Conservation (phyloP, 805 yeast genomes). For the Sungouiella thailandica region DNA sequence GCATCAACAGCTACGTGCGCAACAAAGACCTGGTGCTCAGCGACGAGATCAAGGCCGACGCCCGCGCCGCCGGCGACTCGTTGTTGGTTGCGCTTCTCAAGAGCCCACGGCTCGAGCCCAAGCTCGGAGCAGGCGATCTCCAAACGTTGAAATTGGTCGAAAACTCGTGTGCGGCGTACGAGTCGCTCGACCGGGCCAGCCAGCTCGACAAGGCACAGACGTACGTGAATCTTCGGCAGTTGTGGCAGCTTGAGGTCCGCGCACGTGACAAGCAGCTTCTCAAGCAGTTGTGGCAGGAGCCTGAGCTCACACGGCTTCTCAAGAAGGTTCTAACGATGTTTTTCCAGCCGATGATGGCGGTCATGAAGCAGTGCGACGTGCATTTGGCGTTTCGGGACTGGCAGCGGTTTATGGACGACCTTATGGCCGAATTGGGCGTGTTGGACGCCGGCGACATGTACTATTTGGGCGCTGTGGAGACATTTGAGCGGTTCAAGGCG, state of each 20-base stretch:
- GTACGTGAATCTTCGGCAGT: conserved; percentile 53
- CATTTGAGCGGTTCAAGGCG: conserved; percentile 61
- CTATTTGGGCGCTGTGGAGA: conserved; percentile 45
- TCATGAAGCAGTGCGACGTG: conserved; percentile 63
- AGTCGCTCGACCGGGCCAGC: conserved; percentile 10
- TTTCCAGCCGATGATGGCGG: conserved; percentile 66
- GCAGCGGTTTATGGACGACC: conserved; percentile 39
- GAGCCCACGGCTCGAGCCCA: conserved; percentile 19
- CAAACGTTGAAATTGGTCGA: conserved; percentile 8
- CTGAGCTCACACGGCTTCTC: conserved; percentile 69
- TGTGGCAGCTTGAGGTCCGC: conserved; percentile 59
- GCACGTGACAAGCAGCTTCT: conserved; percentile 71
- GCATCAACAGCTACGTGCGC: conserved; percentile 46
- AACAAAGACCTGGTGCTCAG: conserved; percentile 40
- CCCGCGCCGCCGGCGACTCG: conserved; percentile 66
- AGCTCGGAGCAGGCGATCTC: conserved; percentile 7
- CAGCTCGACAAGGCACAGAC: conserved; percentile 21
- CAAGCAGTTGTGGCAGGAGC: conserved; percentile 80
- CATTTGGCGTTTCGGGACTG: conserved; percentile 50
- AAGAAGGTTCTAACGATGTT: conserved; percentile 68
- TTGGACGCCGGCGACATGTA: conserved; percentile 53
- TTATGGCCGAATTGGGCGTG: conserved; percentile 61
- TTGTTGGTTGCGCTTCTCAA: conserved; percentile 49
- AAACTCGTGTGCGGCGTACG: conserved; percentile 19
- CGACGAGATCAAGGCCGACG: conserved; percentile 50